Conservation (phyloP, 1,284 basidiomycete species). For the Trichosporon sp. region DNA sequence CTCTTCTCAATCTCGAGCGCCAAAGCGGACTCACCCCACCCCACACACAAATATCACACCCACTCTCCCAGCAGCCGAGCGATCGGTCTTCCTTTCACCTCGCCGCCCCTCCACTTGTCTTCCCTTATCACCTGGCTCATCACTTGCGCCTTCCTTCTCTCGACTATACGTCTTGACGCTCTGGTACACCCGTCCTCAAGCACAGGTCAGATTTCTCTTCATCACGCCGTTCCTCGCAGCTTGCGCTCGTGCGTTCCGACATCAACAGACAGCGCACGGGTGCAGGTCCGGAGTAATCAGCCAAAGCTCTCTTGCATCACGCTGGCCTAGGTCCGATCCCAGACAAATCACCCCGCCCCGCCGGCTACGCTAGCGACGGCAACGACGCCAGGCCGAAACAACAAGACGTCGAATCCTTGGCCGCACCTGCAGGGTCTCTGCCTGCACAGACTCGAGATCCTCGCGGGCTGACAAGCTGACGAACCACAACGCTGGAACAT, state of each 20-base stretch:
- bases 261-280: not conserved
- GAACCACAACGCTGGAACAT: slow-evolving; percentile 1
- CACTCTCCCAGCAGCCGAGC: not conserved
- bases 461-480: not conserved
- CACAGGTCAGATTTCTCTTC: not conserved
- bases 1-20: not conserved
- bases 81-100: not conserved
- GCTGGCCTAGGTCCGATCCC: not conserved
- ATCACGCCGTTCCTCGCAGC: not conserved
- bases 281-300: not conserved
- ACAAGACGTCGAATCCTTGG: not conserved
- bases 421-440: not conserved
- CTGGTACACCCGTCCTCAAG: not conserved
- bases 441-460: not conserved
- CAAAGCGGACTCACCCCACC: not conserved
- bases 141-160: not conserved
- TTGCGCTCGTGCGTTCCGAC: not conserved
- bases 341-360: not conserved
- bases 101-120: too few relatives aligned
- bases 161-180: not conserved
- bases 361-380: not conserved
- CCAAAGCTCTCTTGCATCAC: not conserved
- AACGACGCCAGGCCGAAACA: not conserved
- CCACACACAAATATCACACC: not conserved
- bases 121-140: not conserved